Base-by-base conservation (phyloP, 2,329 filamentous ascomycete species). In the Hymenoscyphus occultus region DNA sequence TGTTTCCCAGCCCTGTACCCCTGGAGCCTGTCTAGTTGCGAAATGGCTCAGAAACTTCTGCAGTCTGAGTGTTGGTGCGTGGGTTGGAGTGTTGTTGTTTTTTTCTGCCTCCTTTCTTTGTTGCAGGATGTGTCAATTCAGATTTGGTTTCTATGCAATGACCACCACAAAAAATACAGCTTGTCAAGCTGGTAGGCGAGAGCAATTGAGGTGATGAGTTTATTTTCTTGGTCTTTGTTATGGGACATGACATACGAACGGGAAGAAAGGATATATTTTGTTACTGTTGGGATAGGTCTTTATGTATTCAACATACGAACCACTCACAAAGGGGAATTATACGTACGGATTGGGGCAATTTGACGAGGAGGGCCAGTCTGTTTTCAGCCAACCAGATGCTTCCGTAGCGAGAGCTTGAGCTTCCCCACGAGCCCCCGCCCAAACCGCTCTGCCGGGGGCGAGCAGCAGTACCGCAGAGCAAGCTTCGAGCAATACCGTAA, bases 341-440 rank as follows among this genome's bases (percentile, higher is more conserved):
- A 67, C 64, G 66, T 28, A 67, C 64, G 67, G 71, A 72, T 68
- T 69, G 42, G 69, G 71, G 19, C 61, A 70, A 64, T 65, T 70
- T 69, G 67, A 66, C 67, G 68, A 70, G 65, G 39, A 39, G 16
- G 61, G 63, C 22, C 57, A 59, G 59, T 65, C 71, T 73, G 73
- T 64, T 71, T 74, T 71, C 73, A 68, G 72, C 69, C 71, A 72
- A 70, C 70, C 67, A 71, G 19, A 71, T 72, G 71, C 64, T 71
- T 71, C 69, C 69, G 64, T 69, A 64, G 59, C 66, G 62, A 67
- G 59, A 45, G 22, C n/a, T 19, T 28, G 51, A 65, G 35, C 39
- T 58, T 65, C 62, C 61, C 59, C 39, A 62, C 39, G 45, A 56
- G 56, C 14, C 32, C 57, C 31, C 57, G 63, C 60, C 56, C 60